Base-by-base conservation (phyloP, 306 rosid genomes). In the Cyclanthera cordifolia region DNA sequence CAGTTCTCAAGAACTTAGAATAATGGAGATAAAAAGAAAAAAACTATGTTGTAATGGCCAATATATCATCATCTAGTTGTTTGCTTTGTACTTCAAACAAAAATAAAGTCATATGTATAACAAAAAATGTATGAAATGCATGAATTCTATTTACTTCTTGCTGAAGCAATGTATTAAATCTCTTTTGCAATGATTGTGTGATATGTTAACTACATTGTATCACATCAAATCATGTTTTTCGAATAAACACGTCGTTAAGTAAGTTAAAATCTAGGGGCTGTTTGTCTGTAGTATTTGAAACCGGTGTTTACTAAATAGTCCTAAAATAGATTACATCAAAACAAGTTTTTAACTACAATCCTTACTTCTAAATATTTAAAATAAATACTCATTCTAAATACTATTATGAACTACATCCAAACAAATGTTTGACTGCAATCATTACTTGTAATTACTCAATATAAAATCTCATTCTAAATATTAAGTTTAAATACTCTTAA, bases 1-100 rank as follows among this genome's bases (percentile, higher is more conserved):
- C 94, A 13, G 2, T 81, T 6, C 74, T 80, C 9, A 67, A 73
- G 71, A 81, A 49, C 72, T 84, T 0, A 84, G 80, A 21, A 85
- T 83, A 84, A 11, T 59, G 15, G 25, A 34, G 25, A 17, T 27
- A 53, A 30, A 37, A 59, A 32, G n/a, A 57, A 53, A 30, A 37
- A 59, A 32, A 32, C 46, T 9, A 30, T 59, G 46, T 15, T 28
- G 43, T 57, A 14, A 55, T 55, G 19, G 16, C n/a, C 8, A 21
- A 11, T 53, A 4, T 53, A 24, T 54, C 59, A 10, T 53, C 14
- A 23, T 21, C 59, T 23, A 12, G 5, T 53, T 15, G n/a, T 11
- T 53, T 23, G n/a, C 34, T 54, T 21, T 10, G 6, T 12, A 25
- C 2, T 56, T 14, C 5, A 14, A 56, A 5, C 41, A 25, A 56